Conservation (phyloP, 441 rosid species). For the Erodium trifolium region DNA sequence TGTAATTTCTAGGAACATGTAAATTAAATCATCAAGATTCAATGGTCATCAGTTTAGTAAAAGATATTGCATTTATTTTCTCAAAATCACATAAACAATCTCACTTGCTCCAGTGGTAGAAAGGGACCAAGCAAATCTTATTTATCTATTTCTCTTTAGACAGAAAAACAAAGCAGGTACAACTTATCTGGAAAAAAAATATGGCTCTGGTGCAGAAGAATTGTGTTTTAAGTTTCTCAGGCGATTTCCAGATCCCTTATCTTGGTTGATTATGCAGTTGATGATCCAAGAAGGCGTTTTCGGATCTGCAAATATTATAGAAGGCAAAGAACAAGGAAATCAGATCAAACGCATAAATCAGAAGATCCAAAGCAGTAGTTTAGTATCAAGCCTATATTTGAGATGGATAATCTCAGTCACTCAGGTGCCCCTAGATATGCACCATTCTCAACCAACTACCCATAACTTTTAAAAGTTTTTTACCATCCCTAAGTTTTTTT, state of each 20-base stretch:
- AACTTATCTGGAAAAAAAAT: background rate
- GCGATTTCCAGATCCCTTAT: background rate
- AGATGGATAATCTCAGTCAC: too few species aligned
- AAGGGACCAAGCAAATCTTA: background rate
- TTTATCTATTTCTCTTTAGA: background rate
- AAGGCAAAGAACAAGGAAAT: too few species aligned
- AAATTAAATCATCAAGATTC: constrained; percentile 5
- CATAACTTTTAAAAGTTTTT: too few species aligned
- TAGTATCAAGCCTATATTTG: background rate
- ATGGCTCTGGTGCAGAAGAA: too few species aligned
- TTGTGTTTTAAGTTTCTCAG: too few species aligned
- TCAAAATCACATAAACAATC: background rate
- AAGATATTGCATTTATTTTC: constrained; percentile 3
- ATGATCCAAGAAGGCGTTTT: background rate
- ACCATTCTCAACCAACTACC: too few species aligned
- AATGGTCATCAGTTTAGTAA: background rate
- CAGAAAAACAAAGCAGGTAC: background rate
- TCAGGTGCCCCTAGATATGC: too few species aligned
- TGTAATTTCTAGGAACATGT: background rate
- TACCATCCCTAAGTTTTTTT: too few species aligned
- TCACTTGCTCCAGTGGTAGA: background rate
- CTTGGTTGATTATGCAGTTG: background rate
- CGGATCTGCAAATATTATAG: background rate
- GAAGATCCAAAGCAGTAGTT: background rate
- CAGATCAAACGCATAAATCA: background rate